These are phyloP conservation scores for Quercus suber DNA, from an alignment of 306 rosid genomes.

Conservation along the genomic window DNA sequence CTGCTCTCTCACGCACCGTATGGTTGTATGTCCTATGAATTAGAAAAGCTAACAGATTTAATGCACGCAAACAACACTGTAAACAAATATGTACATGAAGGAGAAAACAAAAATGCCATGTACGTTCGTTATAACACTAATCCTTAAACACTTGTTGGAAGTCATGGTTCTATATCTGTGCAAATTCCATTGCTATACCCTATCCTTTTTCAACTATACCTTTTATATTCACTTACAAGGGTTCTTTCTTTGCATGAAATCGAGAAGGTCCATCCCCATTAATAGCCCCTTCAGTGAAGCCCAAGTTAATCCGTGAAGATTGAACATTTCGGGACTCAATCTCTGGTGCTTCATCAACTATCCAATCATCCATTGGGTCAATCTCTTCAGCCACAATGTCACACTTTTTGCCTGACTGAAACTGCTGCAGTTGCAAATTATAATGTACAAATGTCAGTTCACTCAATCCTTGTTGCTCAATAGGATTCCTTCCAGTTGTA, in stretches of 20 bases:
- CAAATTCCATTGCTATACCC: neutral
- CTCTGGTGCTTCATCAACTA: slow-evolving; percentile 6
- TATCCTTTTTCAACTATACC: neutral
- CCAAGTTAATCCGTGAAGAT: neutral
- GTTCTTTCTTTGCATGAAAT: neutral
- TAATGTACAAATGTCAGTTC: slow-evolving; percentile 20
- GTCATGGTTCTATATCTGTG: neutral
- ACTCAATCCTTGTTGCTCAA: slow-evolving; percentile 13
- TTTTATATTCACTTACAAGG: neutral
- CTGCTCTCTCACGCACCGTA: neutral
- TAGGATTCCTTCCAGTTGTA: slow-evolving; percentile 11
- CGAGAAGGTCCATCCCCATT: neutral
- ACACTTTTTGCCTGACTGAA: neutral
- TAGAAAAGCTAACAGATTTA: neutral
- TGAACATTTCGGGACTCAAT: neutral
- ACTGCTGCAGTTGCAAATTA: slow-evolving; percentile 25
- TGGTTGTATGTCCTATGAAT: no score
- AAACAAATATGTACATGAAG: neutral
- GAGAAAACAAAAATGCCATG: neutral
- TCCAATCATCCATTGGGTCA: slow-evolving; percentile 22
- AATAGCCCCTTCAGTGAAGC: neutral
- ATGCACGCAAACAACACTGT: neutral
- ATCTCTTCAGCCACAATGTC: slow-evolving; percentile 13
- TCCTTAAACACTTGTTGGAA: neutral
- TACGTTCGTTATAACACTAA: neutral